phyloP scores from a whole-genome alignment of 2,329 filamentous ascomycete genomes.

The Chaetomiaceae sp. region DNA sequence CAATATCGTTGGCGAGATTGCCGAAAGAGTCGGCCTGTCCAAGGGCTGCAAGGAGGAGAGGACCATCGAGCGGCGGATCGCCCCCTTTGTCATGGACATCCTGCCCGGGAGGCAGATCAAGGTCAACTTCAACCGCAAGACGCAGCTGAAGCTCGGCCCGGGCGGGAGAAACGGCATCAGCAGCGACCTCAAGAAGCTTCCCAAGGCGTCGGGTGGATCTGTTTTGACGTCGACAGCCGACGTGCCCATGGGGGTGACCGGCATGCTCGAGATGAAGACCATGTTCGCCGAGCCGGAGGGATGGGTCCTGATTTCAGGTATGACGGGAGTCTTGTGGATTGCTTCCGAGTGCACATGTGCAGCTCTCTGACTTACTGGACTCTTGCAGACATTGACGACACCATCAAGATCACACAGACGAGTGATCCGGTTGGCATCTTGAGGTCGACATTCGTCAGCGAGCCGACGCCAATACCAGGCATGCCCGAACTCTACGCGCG shows the following conservation, averaged over 20 bases:
- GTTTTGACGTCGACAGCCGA: constrained; percentile 45
- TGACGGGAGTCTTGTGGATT: too few relatives aligned
- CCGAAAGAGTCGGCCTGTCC: constrained; percentile 22
- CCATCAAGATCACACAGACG: constrained; percentile 87
- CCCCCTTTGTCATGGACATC: constrained; percentile 74
- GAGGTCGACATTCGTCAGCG: constrained; percentile 72
- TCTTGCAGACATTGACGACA: constrained; percentile 77
- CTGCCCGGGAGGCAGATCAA: constrained; percentile 64
- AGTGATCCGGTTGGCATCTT: constrained; percentile 76
- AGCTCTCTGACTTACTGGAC: constrained; percentile 17
- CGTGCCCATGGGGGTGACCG: constrained; percentile 49
- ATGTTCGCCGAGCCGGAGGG: constrained; percentile 71
- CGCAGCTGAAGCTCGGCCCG: constrained; percentile 57
- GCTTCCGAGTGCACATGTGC: too few relatives aligned
- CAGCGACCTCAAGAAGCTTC: constrained; percentile 55
- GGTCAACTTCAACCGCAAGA: constrained; percentile 50
- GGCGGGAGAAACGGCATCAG: constrained; percentile 69
- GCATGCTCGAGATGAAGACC: constrained; percentile 62
- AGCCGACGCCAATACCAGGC: constrained; percentile 64
- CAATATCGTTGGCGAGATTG: constrained; percentile 38
- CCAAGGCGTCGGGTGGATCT: constrained; percentile 42
- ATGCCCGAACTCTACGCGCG: constrained; percentile 82
- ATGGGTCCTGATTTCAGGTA: constrained; percentile 77
- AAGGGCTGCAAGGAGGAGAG: constrained; percentile 24
- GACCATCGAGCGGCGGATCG: constrained; percentile 62